Evolutionary conservation across 257 asterid genomes (phyloP).

Genomic region (Anisodus tanguticus): DNA sequence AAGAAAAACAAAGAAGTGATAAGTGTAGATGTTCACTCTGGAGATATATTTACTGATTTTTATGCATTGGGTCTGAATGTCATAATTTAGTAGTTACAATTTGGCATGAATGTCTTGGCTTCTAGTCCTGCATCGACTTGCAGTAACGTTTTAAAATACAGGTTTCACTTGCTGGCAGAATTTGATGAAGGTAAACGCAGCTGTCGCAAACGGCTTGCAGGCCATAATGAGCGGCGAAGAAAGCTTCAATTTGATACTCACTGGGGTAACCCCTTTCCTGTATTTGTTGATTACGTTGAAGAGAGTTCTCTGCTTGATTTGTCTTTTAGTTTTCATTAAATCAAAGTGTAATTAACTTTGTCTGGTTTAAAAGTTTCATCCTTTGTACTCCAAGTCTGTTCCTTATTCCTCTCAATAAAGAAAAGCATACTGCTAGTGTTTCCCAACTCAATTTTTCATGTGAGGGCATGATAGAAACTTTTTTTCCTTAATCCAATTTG

Average conservation of each 20-base stretch:
- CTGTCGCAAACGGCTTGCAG: conserved; percentile 76
- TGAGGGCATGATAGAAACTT: neutral
- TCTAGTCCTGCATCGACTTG: neutral
- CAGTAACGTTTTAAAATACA: conserved; percentile 33
- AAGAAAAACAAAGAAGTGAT: neutral
- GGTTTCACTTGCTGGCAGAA: conserved; percentile 68
- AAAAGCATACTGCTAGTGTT: neutral
- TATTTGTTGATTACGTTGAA: neutral
- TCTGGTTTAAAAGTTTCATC: neutral
- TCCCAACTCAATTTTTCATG: neutral
- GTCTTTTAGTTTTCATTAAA: neutral
- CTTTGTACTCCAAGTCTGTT: neutral
- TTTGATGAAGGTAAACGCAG: conserved; percentile 77
- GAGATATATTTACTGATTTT: neutral
- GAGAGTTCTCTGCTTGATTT: neutral
- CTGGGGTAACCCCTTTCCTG: conserved; percentile 45
- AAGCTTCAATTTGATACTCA: conserved; percentile 59
- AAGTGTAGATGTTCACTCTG: neutral
- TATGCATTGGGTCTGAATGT: neutral
- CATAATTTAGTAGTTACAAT: neutral
- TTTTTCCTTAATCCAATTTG: neutral
- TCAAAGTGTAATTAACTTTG: neutral
- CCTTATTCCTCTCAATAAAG: neutral
- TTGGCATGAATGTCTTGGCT: neutral
- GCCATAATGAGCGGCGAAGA: conserved; percentile 71